A percentile compares a stretch with the other conserved stretches of the same genome.
Evolutionary conservation across 306 rosid species (phyloP).

Genomic region (Pyrus communis): DNA sequence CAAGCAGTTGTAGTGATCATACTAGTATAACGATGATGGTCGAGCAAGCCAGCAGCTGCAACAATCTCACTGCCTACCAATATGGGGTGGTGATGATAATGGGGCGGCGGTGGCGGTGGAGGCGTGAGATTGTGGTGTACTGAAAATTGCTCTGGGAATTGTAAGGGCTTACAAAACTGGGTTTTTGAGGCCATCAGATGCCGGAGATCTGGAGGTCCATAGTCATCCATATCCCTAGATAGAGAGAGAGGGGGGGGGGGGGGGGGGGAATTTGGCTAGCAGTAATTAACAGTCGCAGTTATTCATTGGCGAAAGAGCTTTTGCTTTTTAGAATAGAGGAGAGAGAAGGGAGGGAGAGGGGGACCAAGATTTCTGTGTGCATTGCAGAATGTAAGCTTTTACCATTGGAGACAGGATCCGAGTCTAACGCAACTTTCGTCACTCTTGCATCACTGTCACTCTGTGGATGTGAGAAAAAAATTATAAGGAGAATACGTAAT

Average conservation of each 20-base stretch:
- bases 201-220: conserved; percentile 50
- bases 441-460: conserved; percentile 25
- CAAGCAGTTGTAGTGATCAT: not conserved
- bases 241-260: not conserved
- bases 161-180: conserved; percentile 16
- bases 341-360: not conserved
- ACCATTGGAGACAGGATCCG: conserved; percentile 77
- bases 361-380: not conserved
- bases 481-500: not conserved
- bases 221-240: not conserved
- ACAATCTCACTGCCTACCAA: not conserved
- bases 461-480: not conserved
- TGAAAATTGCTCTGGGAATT: conserved; percentile 17
- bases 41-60: not conserved
- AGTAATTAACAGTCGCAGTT: not conserved
- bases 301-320: not conserved
- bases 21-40: not conserved
- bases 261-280: not conserved
- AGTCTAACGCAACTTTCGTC: conserved; percentile 66
- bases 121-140: conserved; percentile 2
- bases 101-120: conserved; percentile 2
- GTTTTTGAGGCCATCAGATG: conserved; percentile 34
- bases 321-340: not conserved
- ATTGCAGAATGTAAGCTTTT: conserved; percentile 14
- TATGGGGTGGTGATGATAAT: not conserved